Evolutionary conservation across 2,329 filamentous ascomycete species (phyloP), one percentile per base, ranked within the genome.

Genomic region (Bipolaris bicolor): DNA sequence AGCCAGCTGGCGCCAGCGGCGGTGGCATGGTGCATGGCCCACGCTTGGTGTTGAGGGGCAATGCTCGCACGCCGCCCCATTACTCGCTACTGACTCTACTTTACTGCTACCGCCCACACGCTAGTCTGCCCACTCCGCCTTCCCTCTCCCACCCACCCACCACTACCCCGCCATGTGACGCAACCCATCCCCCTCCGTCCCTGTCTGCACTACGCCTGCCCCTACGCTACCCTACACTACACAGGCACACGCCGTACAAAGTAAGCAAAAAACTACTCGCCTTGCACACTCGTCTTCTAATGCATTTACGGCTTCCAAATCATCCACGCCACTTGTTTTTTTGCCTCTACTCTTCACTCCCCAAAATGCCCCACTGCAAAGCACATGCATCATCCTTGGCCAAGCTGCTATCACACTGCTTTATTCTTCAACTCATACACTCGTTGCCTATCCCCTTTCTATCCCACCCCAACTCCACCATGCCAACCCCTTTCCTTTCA

Each of bases 11-110:
- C 62, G 66, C 62, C 57, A 57, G 53, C 44, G 51, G 48, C 39
- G 31, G 67, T 70, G 68, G 66, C 66, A 69, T 66, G 51, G 56
- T 58, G 66, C 66, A 69, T 66, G 51, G 57, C 60, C 55, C 11
- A 24, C 39, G 67, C 58, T 60, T 71, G 69, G 69, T 73, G 69
- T 72, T 72, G 68, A 71, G 67, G 65, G 66, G 65, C 58, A 46
- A 47, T 33, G 20, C 11, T 41, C 52, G 22, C 52, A 22, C 33
- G 20, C 31, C 33, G 20, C 31, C 18, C 40, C 55, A 54, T 49
- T 48, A 56, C 47, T 56, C 56, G 54, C 52, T 26, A 26, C 24
- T 26, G n/a, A 24, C 22, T 20, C n/a, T 20, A 20, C 20, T 20
- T 20, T 20, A 20, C 22, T 24, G 24, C 51, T 43, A 39, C 26